Evolutionary conservation across 768 basidiomycete genomes (phyloP).

Genomic region (Mycena leptocephala): DNA sequence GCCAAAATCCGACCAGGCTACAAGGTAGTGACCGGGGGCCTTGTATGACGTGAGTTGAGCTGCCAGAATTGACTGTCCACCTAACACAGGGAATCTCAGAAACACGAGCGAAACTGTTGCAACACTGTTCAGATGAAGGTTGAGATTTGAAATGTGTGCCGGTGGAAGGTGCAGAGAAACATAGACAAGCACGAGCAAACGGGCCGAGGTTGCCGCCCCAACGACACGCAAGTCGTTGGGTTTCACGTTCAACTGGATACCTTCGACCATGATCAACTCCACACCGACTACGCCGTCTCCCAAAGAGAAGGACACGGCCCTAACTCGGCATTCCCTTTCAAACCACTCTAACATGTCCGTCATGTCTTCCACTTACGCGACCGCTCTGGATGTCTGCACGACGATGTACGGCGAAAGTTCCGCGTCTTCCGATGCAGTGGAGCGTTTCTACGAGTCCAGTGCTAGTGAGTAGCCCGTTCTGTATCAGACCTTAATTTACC

Average conservation of each 20-base stretch:
- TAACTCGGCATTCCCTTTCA: constrained; percentile 11
- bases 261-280: constrained; percentile 2
- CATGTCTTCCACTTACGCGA: constrained; percentile 62
- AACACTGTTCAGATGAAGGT: neutral
- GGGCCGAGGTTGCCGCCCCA: constrained; percentile 18
- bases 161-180: neutral
- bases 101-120: no score
- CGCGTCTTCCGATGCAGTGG: constrained; percentile 66
- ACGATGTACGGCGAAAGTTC: constrained; percentile 76
- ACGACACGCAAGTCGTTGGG: constrained; percentile 3
- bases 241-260: constrained; percentile 2
- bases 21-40: no score
- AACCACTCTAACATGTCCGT: constrained; percentile 55
- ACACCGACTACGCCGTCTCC: neutral
- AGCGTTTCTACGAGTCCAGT: constrained; percentile 79
- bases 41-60: no score
- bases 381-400: constrained; percentile 80
- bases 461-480: constrained; percentile 67
- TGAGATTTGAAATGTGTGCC: neutral
- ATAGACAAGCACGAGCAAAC: neutral
- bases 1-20: no score
- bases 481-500: constrained; percentile 8
- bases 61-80: no score
- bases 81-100: no score
- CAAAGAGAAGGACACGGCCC: neutral